Base-by-base conservation (phyloP, 768 basidiomycete genomes). In the Lactarius evosmus region DNA sequence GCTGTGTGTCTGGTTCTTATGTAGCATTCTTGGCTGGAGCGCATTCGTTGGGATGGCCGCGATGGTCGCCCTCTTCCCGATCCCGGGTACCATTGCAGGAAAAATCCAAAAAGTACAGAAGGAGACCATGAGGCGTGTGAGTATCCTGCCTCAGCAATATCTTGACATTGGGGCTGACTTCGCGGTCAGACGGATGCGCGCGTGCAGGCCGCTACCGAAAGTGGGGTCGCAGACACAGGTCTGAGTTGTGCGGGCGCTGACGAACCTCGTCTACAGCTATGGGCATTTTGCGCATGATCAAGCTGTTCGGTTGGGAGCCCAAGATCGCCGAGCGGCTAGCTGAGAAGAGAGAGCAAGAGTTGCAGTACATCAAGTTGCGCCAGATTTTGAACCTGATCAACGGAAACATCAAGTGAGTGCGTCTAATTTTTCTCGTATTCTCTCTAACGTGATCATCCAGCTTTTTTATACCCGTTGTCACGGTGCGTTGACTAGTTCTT, bases 261-360 rank as follows among this genome's bases (percentile, higher is more conserved):
- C 25, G 50, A 69, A 8, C 6, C 22, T 32, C 27, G 7, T 6
- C 9, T 38, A 4, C 58, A 78, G 77, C 71, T 16, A 69, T 79
- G 62, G 68, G 69, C 25, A 73, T 78, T 62, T 62, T 82, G 6
- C 76, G 81, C 17, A 81, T 82, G 77, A 71, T 82, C 72, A 83
- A 83, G 73, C 75, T 89, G 46, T 89, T 91, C 68, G 88, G 80
- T 8, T 82, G 88, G 81, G 80, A 86, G 69, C 74, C 77, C 12
- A 80, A 80, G 66, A 78, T 79, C 53, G 60, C 77, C 19, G 77
- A 29, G n/a, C 61, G 60, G n/a, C n/a, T 70, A 27, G 65, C 59
- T 1, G 69, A 70, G 51, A 78, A 78, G 67, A 74, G 80, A 56
- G 77, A 77, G 41, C 70, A 71, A 7, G 80, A 82, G 69, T 69